Conservation (phyloP, 140 eudicot species). For the Cichorium intybus region DNA sequence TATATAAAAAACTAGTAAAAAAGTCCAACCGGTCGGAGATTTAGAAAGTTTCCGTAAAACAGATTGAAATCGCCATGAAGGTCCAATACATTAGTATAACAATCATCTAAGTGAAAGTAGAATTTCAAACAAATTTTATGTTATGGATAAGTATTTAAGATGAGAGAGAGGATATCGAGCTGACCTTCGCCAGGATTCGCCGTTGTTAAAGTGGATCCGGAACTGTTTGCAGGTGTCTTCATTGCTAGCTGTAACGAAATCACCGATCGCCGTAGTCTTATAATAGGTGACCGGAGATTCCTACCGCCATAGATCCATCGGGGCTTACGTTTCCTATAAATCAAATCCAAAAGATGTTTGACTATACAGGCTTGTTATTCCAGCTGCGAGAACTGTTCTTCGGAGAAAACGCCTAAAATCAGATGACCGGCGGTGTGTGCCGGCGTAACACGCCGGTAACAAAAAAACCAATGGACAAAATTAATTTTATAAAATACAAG, state of each 20-base stretch:
- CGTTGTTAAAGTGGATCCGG: constrained; percentile 48
- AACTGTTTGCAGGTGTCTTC: constrained; percentile 49
- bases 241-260: constrained; percentile 12
- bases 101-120: constrained; percentile 1
- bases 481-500: background rate
- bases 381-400: background rate
- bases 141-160: background rate
- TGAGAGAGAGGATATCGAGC: constrained; percentile 4
- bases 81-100: background rate
- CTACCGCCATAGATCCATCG: constrained; percentile 37
- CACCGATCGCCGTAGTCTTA: constrained; percentile 7
- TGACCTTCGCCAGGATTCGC: constrained; percentile 63
- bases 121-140: background rate
- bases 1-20: background rate
- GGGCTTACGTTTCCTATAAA: background rate
- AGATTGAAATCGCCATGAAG: background rate
- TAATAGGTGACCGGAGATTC: constrained; percentile 5
- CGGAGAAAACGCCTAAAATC: constrained; percentile 9
- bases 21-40: constrained; percentile 3
- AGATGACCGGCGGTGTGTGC: constrained; percentile 11
- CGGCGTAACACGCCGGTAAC: constrained; percentile 36
- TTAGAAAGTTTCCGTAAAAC: background rate
- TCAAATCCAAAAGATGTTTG: constrained; percentile 14
- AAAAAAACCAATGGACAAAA: background rate
- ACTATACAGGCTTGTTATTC: constrained; percentile 2